Evolutionary conservation across 108 stramenopile species (phyloP).

Genomic region (Nitzschia sp.): DNA sequence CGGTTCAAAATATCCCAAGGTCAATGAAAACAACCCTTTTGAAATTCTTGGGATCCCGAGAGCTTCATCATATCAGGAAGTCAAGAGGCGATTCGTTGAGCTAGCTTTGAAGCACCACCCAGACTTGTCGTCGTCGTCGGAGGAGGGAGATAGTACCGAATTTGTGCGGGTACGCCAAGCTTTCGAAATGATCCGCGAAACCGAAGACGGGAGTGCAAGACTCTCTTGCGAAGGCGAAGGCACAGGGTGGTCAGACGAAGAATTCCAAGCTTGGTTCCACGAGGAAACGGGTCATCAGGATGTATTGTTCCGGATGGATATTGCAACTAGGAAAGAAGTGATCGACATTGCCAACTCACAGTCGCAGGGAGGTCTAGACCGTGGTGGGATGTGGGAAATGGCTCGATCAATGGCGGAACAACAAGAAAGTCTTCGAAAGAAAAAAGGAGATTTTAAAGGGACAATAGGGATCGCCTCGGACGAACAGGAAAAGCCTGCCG

Average conservation of each 20-base stretch:
- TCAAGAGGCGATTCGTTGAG: slow-evolving; percentile 47
- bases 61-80: slow-evolving; percentile 19
- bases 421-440: background rate
- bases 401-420: slow-evolving; percentile 12
- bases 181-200: slow-evolving; percentile 42
- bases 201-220: slow-evolving; percentile 14
- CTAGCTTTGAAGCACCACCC: slow-evolving; percentile 55
- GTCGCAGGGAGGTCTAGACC: slow-evolving; percentile 10
- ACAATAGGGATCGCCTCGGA: no score
- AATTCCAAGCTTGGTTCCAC: slow-evolving; percentile 36
- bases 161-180: slow-evolving; percentile 49
- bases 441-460: no score
- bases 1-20: slow-evolving; percentile 10
- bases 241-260: slow-evolving; percentile 19
- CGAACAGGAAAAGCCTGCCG: background rate
- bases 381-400: slow-evolving; percentile 19
- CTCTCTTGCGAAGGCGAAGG: background rate
- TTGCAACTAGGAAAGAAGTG: slow-evolving; percentile 46
- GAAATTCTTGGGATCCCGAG: slow-evolving; percentile 41
- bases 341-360: slow-evolving; percentile 18
- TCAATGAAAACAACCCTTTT: slow-evolving; percentile 29
- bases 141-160: slow-evolving; percentile 1
- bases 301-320: slow-evolving; percentile 39
- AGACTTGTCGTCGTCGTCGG: slow-evolving; percentile 26
- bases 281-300: slow-evolving; percentile 37